A percentile compares a stretch with the other conserved stretches of the same genome.
These are phyloP conservation scores for Pinus tabuliformis DNA, from an alignment of 75 land plant genomes.

Conservation along the genomic window DNA sequence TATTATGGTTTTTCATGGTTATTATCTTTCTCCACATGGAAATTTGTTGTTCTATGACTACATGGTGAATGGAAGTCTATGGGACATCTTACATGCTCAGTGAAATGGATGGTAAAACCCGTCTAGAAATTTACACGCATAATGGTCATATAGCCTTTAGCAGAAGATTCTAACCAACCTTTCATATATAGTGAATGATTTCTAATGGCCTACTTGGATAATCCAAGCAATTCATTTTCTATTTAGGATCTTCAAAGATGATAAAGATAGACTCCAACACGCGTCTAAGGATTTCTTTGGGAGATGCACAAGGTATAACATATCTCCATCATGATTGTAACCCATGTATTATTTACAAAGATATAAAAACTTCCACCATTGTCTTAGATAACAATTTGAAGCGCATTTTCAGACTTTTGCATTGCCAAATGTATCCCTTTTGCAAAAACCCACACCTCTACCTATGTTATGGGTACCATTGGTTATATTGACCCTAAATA, in stretches of 20 bases:
- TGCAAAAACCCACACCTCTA: slow-evolving; percentile 80
- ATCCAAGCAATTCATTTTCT: too few species aligned
- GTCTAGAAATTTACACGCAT: too few species aligned
- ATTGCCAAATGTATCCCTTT: slow-evolving; percentile 69
- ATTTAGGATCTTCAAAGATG: too few species aligned
- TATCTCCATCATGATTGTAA: slow-evolving; percentile 97
- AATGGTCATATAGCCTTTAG: too few species aligned
- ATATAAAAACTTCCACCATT: slow-evolving; percentile 93
- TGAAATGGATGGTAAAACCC: not conserved
- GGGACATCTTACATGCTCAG: slow-evolving; percentile 91
- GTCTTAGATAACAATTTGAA: slow-evolving; percentile 84
- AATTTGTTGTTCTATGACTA: slow-evolving; percentile 91
- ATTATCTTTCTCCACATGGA: slow-evolving; percentile 79
- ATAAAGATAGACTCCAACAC: slow-evolving; percentile 68
- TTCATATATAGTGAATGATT: too few species aligned
- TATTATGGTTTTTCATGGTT: slow-evolving; percentile 87
- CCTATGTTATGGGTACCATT: slow-evolving; percentile 92
- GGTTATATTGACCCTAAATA: slow-evolving; percentile 98
- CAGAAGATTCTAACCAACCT: too few species aligned
- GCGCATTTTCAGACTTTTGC: slow-evolving; percentile 96
- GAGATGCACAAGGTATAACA: slow-evolving; percentile 89
- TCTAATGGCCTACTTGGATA: too few species aligned
- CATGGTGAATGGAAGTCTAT: slow-evolving; percentile 98
- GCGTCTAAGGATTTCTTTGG: slow-evolving; percentile 82
- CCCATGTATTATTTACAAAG: slow-evolving; percentile 91